Evolutionary conservation across 192 early-diverging fungal genomes (phyloP).

Genomic region (Coemansia nantahalensis): DNA sequence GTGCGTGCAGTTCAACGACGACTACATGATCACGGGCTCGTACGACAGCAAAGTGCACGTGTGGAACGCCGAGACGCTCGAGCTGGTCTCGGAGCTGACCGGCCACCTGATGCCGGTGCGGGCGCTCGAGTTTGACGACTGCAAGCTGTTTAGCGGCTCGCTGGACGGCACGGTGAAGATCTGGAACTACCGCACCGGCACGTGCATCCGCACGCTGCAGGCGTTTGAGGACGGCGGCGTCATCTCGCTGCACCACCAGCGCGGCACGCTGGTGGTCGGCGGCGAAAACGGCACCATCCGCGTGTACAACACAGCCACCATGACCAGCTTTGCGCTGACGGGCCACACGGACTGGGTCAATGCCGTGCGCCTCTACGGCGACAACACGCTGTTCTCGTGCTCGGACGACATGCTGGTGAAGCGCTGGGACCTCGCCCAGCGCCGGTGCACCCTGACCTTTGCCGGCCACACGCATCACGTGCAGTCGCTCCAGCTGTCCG

Average conservation of each 20-base stretch:
- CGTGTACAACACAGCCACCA: conserved; percentile 73
- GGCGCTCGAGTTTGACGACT: conserved; percentile 91
- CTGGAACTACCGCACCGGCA: conserved; percentile 88
- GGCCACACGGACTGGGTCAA: conserved; percentile 95
- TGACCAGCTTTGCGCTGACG: conserved; percentile 60
- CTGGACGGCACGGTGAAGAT: conserved; percentile 90
- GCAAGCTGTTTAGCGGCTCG: conserved; percentile 89
- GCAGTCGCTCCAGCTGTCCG: conserved; percentile 57
- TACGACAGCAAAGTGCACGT: conserved; percentile 85
- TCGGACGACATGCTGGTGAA: conserved; percentile 87
- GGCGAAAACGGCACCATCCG: conserved; percentile 80
- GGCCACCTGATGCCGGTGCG: conserved; percentile 89
- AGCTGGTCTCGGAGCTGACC: conserved; percentile 67
- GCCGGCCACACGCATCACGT: conserved; percentile 75
- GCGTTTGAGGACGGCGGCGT: conserved; percentile 67
- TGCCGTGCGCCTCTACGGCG: conserved; percentile 73
- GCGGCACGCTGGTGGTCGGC: conserved; percentile 78
- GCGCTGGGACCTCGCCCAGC: conserved; percentile 78
- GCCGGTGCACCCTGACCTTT: conserved; percentile 65
- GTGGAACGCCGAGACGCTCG: conserved; percentile 87
- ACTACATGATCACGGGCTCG: conserved; percentile 80
- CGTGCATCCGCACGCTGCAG: conserved; percentile 76
- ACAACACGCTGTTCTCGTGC: conserved; percentile 70
- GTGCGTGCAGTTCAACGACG: conserved; percentile 86
- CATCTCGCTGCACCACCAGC: conserved; percentile 78